Evolutionary conservation across 169 alveolate genomes (phyloP), one percentile per base, ranked within the genome.

Genomic region (Amoebophrya sp.): DNA sequence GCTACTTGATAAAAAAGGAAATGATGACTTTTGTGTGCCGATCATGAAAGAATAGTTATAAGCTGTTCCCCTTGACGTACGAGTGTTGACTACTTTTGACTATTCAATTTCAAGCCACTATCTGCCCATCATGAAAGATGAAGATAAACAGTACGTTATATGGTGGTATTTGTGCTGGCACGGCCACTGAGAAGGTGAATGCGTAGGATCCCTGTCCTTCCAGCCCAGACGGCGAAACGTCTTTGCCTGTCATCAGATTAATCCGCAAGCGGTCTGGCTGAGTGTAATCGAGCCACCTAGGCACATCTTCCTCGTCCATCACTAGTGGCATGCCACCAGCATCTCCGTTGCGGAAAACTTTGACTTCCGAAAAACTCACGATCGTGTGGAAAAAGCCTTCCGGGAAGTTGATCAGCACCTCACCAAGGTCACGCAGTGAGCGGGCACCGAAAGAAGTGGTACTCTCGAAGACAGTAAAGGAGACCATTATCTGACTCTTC

Each of bases 331-430:
- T 47, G 18, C 65, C 65, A 18, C 65, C 65, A 6, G 65, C 29
- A 6, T 47, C 29, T 47, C 65, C 65, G 65, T 47, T 47, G 29
- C 6, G 65, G 6, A 18, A 6, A 18, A 18, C 18, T 47, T 47
- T 47, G 6, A 47, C 65, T 18, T 47, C 65, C 29, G 65, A 47
- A 47, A 47, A 47, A 18, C 65, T 47, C 29, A 65, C 83, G 83
- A 65, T 65, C 39, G 83, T 65, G 83, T 65, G 83, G 83, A 65
- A 65, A 26, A 65, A 65, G 3, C 83, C 83, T 18, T 12, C 12
- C 39, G 83, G 83, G 26, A 65, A 65, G 26, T 65, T 65, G 83
- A 65, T 65, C 36, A 65, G 26, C 83, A 65, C 83, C 83, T 65
- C 83, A 65, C 83, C 83, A 36, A 65, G 83, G 33, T 65, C 83